phyloP scores from a whole-genome alignment of 2,329 filamentous ascomycete genomes.

The Magnaporthiopsis incrustans region DNA sequence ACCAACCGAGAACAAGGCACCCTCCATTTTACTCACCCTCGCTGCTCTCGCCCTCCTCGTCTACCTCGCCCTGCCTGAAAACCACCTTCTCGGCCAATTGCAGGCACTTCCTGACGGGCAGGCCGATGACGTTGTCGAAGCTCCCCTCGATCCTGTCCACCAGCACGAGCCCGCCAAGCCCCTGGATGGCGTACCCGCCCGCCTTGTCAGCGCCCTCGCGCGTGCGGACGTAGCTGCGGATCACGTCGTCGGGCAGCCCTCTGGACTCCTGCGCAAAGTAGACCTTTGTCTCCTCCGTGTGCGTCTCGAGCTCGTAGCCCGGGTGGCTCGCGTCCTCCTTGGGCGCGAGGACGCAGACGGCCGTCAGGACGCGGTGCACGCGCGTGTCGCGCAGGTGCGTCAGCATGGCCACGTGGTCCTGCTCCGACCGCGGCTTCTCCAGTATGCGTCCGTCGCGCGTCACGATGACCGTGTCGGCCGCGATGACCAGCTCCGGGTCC shows the following conservation, averaged over 20 bases:
- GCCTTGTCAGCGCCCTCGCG: constrained; percentile 94
- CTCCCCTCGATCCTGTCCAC: constrained; percentile 84
- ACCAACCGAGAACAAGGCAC: neutral
- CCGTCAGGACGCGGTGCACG: constrained; percentile 77
- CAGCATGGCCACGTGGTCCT: constrained; percentile 78
- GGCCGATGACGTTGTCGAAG: constrained; percentile 88
- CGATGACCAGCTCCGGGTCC: constrained; percentile 79
- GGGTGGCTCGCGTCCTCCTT: constrained; percentile 72
- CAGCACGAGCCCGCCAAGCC: constrained; percentile 74
- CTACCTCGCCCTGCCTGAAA: constrained; percentile 61
- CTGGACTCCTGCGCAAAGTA: constrained; percentile 62
- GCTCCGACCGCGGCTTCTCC: constrained; percentile 81
- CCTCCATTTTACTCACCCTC: constrained; percentile 25
- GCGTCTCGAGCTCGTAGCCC: constrained; percentile 73
- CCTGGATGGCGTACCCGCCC: constrained; percentile 91
- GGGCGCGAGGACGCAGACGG: constrained; percentile 76
- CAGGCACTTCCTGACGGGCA: constrained; percentile 73
- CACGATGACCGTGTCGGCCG: constrained; percentile 87
- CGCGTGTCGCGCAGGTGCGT: constrained; percentile 69
- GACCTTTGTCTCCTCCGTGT: constrained; percentile 89
- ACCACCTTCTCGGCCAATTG: constrained; percentile 84
- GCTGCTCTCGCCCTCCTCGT: constrained; percentile 39
- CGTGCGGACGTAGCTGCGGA: constrained; percentile 71
- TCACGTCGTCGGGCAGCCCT: constrained; percentile 66
- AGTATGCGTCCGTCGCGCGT: constrained; percentile 67